phyloP scores from a whole-genome alignment of 768 basidiomycete genomes.

The Amanita rubescens region DNA sequence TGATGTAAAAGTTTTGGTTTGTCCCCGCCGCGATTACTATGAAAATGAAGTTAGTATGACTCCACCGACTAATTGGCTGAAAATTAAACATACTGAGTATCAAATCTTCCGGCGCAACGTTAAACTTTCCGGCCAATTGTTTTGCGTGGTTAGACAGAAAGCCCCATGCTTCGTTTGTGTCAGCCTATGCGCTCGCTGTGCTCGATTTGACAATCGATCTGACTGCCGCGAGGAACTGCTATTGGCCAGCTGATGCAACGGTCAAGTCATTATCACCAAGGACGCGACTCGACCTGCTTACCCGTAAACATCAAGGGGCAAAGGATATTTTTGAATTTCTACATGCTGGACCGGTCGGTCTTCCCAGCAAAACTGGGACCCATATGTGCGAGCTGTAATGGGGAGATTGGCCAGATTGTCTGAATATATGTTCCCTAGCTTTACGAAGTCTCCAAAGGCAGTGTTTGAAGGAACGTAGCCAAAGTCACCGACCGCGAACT shows the following conservation, averaged over 20 bases:
- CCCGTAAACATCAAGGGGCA: slow-evolving; percentile 27
- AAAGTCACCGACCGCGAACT: slow-evolving; percentile 36
- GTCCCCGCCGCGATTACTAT: slow-evolving; percentile 35
- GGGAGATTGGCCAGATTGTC: slow-evolving; percentile 19
- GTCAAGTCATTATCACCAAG: background rate
- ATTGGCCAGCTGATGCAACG: slow-evolving; percentile 33
- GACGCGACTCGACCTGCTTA: slow-evolving; percentile 8
- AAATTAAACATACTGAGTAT: slow-evolving; percentile 29
- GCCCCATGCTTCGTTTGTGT: slow-evolving; percentile 31
- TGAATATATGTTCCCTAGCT: slow-evolving; percentile 30
- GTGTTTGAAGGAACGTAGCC: slow-evolving; percentile 32
- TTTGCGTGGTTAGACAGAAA: slow-evolving; percentile 26
- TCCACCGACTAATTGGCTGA: background rate
- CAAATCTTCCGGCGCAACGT: slow-evolving; percentile 33
- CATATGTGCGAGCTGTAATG: slow-evolving; percentile 17
- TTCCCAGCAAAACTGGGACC: slow-evolving; percentile 33
- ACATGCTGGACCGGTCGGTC: slow-evolving; percentile 20
- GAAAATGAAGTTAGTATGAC: no score
- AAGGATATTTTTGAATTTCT: slow-evolving; percentile 26
- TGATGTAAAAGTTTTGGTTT: slow-evolving; percentile 32
- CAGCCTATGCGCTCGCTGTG: slow-evolving; percentile 21
- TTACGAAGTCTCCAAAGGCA: slow-evolving; percentile 31
- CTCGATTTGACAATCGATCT: slow-evolving; percentile 31
- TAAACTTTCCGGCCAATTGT: slow-evolving; percentile 22
- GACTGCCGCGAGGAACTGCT: slow-evolving; percentile 27